Evolutionary conservation across 2,329 filamentous ascomycete genomes (phyloP).

Genomic region (Pestalotiopsis sp.): DNA sequence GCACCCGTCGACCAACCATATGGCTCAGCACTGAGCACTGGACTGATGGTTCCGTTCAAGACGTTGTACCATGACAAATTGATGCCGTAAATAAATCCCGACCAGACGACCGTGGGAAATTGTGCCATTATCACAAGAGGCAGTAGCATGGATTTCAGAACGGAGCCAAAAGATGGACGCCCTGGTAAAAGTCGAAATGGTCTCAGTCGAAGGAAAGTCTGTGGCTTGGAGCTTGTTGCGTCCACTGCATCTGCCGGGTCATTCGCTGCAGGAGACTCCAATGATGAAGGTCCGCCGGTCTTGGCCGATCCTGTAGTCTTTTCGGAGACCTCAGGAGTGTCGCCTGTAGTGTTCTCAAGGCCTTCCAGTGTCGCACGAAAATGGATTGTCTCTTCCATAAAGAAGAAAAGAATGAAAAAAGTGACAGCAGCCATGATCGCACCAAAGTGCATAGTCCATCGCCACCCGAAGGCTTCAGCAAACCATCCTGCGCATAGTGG

Average conservation of each 20-base stretch:
- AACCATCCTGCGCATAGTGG: constrained; percentile 37
- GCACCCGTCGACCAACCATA: constrained; percentile 37
- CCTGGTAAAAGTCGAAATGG: not conserved
- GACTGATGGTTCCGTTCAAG: constrained; percentile 34
- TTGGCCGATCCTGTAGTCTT: not conserved
- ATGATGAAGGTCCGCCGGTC: not conserved
- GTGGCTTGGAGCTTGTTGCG: not conserved
- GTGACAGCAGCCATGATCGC: constrained; percentile 16
- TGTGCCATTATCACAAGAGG: constrained; percentile 33
- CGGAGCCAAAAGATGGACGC: constrained; percentile 15
- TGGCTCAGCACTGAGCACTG: constrained; percentile 32
- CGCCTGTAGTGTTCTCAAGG: not conserved
- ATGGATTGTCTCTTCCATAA: constrained; percentile 59
- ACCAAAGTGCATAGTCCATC: constrained; percentile 34
- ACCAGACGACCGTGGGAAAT: constrained; percentile 34
- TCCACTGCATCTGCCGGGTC: not conserved
- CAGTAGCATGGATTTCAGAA: constrained; percentile 22
- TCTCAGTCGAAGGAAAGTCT: not conserved
- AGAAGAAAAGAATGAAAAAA: constrained; percentile 39
- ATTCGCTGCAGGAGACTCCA: not conserved
- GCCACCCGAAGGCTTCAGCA: constrained; percentile 31
- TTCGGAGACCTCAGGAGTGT: not conserved
- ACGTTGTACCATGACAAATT: constrained; percentile 39
- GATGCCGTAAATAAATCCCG: constrained; percentile 36
- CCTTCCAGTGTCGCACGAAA: not conserved